These are phyloP conservation scores for Alectoria sarmentosa DNA, from an alignment of 495 filamentous ascomycete genomes.

Conservation along the genomic window DNA sequence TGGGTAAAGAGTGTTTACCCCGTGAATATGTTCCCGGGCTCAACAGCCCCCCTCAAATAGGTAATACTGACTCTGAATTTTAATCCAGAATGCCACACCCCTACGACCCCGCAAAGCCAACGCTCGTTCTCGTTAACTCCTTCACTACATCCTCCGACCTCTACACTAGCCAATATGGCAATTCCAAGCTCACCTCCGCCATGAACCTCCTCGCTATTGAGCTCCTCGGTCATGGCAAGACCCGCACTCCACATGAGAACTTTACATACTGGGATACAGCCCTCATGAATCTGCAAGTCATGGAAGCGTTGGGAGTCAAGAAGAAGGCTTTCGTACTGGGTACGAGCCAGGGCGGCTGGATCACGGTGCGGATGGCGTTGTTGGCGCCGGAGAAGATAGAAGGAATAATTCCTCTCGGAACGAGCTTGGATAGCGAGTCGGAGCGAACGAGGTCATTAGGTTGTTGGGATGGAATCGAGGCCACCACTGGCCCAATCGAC, in stretches of 20 bases:
- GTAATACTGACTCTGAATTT: neutral
- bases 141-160: conserved; percentile 34
- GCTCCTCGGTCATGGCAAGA: conserved; percentile 46
- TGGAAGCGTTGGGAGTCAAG: conserved; percentile 46
- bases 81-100: conserved; percentile 30
- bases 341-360: conserved; percentile 58
- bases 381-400: conserved; percentile 54
- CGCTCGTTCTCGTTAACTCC: conserved; percentile 34
- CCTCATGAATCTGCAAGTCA: conserved; percentile 43
- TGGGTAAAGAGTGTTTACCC: conserved; percentile 24
- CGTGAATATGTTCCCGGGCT: conserved; percentile 31
- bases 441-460: conserved; percentile 42
- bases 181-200: conserved; percentile 23
- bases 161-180: conserved; percentile 30
- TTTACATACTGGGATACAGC: conserved; percentile 50
- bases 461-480: conserved; percentile 49
- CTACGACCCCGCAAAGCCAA: conserved; percentile 35
- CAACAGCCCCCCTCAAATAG: conserved; percentile 17
- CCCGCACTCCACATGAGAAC: conserved; percentile 34
- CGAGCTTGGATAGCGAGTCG: conserved; percentile 57
- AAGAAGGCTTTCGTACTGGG: conserved; percentile 53
- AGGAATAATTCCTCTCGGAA: conserved; percentile 55
- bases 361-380: conserved; percentile 52
- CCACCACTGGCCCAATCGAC: conserved; percentile 37
- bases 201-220: conserved; percentile 47